Evolutionary conservation across 805 yeast genomes (phyloP), one percentile per base, ranked within the genome.

Genomic region (Candida ascalaphidarum): DNA sequence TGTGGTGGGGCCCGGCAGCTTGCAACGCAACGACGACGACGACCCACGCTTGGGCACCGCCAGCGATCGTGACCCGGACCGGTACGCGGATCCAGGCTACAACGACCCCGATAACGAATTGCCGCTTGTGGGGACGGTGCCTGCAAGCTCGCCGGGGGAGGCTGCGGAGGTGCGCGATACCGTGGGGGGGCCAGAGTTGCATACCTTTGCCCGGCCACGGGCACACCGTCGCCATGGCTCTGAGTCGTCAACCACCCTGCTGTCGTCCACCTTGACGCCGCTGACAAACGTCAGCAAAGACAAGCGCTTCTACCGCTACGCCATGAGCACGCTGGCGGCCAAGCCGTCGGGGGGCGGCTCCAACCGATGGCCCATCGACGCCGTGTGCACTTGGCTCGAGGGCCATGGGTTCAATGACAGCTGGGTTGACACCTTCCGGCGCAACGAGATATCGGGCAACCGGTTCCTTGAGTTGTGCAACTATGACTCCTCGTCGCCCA

Each of bases 361-460:
- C 1, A 65, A 62, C 5, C 77, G 73, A 33, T 85, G 96, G 96
- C 73, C 78, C 2, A 56, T 70, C 37, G 73, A 67, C n/a, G 63
- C 81, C 29, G 88, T 85, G 1, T 34, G 65, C 0, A 48, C 57
- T 26, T 86, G 95, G 94, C 61, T 86, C 15, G 76, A 68, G 6
- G 41, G 52, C n/a, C 68, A 85, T 47, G 65, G 69, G 13, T 86
- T 86, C 52, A 79, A 80, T 39, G 70, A 66, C 3, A 60, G 77
- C 10, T 86, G 96, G 96, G 59, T 69, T n/a, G 69, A 62, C 4
- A 68, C 76, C 11, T 81, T 86, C 50, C 56, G 57, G 22, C 62
- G 63, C 23, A 64, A 74, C 35, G 71, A 72, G 27, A 59, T 86
- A 3, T 57, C 65, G 7, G 85, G 86, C 1, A 68, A 72, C 25